Conservation (phyloP, 257 asterid species). For the Solanum gracilifrons region DNA sequence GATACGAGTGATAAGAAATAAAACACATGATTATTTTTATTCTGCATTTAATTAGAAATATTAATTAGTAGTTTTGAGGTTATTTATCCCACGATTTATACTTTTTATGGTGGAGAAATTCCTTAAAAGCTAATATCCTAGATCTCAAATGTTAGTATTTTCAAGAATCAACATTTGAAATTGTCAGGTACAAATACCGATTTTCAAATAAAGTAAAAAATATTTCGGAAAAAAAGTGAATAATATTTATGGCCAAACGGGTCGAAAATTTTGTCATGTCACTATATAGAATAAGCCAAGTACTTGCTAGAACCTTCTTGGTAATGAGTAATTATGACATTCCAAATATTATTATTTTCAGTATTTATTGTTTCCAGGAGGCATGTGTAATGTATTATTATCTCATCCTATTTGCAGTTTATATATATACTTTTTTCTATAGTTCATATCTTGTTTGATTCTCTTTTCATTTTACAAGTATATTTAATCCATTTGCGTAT, state of each 20-base stretch:
- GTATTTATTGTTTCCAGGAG: neutral
- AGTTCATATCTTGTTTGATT: neutral
- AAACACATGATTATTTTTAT: neutral
- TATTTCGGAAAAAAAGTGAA: neutral
- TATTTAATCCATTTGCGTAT: neutral
- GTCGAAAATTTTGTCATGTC: neutral
- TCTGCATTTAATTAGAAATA: neutral
- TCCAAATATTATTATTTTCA: neutral
- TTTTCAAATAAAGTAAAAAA: neutral
- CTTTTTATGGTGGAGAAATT: no score
- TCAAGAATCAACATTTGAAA: neutral
- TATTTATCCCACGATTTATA: no score
- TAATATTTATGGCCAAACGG: neutral
- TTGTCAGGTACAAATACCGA: neutral
- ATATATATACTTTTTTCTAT: neutral
- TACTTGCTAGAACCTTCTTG: neutral
- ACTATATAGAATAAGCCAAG: neutral
- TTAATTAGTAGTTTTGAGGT: no score
- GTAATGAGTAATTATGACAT: neutral
- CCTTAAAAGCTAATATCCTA: neutral
- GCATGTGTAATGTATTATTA: neutral
- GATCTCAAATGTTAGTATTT: neutral
- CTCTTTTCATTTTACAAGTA: neutral
- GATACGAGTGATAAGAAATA: neutral
- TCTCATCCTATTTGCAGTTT: neutral